Conservation (phyloP, 176 grass and related monocot genomes). For the Aegilops umbellulata region DNA sequence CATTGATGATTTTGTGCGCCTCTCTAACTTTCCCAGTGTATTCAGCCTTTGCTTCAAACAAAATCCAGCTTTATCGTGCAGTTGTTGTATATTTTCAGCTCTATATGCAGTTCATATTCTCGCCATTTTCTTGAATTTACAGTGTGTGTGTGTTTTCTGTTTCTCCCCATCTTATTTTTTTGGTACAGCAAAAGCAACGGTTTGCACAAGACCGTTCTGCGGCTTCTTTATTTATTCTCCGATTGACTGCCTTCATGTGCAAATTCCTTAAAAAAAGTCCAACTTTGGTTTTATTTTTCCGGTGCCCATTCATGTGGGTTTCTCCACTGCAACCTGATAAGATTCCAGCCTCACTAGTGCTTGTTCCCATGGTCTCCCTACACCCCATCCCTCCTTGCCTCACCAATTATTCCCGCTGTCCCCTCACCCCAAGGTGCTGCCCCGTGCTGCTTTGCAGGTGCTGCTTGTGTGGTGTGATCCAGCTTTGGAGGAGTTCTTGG, state of each 20-base stretch:
- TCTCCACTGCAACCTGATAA: slow-evolving; percentile 46
- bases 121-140: neutral
- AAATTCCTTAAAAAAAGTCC: slow-evolving; percentile 8
- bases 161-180: neutral
- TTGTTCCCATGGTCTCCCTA: slow-evolving; percentile 71
- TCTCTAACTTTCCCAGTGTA: neutral
- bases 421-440: slow-evolving; percentile 54
- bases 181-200: slow-evolving; percentile 23
- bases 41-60: neutral
- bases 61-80: neutral
- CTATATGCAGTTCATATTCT: neutral
- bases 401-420: slow-evolving; percentile 69
- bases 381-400: slow-evolving; percentile 52
- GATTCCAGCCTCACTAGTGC: slow-evolving; percentile 52
- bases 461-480: slow-evolving; percentile 31
- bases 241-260: slow-evolving; percentile 42
- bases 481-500: slow-evolving; percentile 30
- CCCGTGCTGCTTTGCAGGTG: slow-evolving; percentile 43
- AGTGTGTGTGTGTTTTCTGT: neutral
- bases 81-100: neutral
- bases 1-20: neutral
- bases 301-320: slow-evolving; percentile 24
- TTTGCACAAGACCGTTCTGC: neutral
- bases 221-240: slow-evolving; percentile 22
- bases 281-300: neutral